These are phyloP conservation scores for Candida tropicalis DNA, from an alignment of 1,139 yeast genomes.

Conservation along the genomic window DNA sequence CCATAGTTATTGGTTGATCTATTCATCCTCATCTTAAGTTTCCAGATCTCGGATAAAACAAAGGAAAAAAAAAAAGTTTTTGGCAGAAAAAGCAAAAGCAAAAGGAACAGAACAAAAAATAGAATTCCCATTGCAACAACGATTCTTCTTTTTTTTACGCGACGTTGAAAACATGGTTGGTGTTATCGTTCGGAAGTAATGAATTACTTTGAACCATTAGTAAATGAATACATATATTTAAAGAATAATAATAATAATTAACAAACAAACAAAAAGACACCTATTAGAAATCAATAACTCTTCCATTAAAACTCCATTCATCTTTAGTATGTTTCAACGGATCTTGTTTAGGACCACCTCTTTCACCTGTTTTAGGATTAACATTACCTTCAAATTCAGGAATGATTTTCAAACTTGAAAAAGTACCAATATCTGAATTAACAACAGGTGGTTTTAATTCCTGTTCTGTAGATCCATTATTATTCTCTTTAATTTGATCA, in stretches of 20 bases:
- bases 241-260: background rate
- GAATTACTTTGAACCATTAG: no score
- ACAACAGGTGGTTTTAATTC: constrained; percentile 22
- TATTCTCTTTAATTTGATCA: constrained; percentile 35
- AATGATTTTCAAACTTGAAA: constrained; percentile 71
- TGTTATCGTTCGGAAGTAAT: no score
- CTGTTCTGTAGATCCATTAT: constrained; percentile 21
- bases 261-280: background rate
- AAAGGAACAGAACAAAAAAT: no score
- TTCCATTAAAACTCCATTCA: constrained; percentile 94
- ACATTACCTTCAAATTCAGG: constrained; percentile 96
- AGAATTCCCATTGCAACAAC: no score
- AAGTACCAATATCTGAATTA: constrained; percentile 61
- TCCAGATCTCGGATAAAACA: constrained; percentile 2
- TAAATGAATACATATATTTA: background rate
- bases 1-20: constrained; percentile 22
- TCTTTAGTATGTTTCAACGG: constrained; percentile 76
- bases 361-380: constrained; percentile 92
- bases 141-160: no score
- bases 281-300: constrained; percentile 85
- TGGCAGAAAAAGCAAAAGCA: background rate
- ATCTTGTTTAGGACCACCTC: constrained; percentile 98
- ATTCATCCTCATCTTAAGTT: background rate
- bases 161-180: no score
- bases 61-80: background rate